Conservation (phyloP, 306 rosid species). For the barrel medic (Medicago truncatula) region DNA sequence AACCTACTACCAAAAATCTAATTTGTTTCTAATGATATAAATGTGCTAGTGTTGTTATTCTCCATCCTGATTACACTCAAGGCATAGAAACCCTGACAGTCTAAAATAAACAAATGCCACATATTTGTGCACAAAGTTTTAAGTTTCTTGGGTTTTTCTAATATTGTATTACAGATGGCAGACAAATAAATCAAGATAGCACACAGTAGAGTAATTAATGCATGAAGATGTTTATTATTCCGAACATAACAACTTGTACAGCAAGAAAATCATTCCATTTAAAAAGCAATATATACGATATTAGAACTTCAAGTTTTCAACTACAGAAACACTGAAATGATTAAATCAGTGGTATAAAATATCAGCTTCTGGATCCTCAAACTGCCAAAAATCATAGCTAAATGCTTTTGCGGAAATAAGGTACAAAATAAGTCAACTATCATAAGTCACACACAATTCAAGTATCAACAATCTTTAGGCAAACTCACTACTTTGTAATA, state of each 20-base stretch:
- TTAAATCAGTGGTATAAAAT: conserved; percentile 16
- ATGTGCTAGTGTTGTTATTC: conserved; percentile 26
- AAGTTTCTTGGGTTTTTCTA: conserved; percentile 20
- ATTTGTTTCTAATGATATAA: conserved; percentile 43
- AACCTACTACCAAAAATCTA: conserved; percentile 45
- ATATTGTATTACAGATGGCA: conserved; percentile 6
- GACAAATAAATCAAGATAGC: conserved; percentile 6
- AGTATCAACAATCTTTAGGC: conserved; percentile 24
- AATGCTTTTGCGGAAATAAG: not conserved
- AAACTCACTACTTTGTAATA: conserved; percentile 19
- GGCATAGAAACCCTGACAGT: conserved; percentile 35
- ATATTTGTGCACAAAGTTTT: conserved; percentile 19
- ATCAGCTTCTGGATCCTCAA: conserved; percentile 35
- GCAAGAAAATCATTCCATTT: conserved; percentile 20
- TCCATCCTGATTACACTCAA: conserved; percentile 32
- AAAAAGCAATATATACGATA: conserved; percentile 8
- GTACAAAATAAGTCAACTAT: conserved; percentile 24
- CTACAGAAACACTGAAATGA: conserved; percentile 14
- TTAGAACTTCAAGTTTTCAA: conserved; percentile 38
- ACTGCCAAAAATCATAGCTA: conserved; percentile 26
- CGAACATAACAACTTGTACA: conserved; percentile 23
- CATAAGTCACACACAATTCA: conserved; percentile 9
- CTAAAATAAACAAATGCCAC: conserved; percentile 21
- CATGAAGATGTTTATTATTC: conserved; percentile 19
- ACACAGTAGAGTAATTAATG: conserved; percentile 11